Base-by-base conservation (phyloP, 192 early-diverging fungal species). In the Backusella westeae region DNA sequence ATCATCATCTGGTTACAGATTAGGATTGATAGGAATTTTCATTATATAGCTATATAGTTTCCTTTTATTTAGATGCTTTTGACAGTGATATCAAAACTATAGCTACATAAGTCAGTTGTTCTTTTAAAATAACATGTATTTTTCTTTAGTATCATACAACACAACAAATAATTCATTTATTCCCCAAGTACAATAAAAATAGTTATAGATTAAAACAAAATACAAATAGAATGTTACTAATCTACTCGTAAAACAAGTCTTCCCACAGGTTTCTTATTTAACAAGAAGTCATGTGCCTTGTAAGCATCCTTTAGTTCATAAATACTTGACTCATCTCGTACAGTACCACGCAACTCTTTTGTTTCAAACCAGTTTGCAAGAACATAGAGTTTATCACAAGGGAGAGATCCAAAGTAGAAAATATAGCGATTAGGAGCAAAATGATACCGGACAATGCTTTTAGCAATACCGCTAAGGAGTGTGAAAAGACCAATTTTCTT, bases 271-370 rank as follows among this genome's bases (percentile, higher is more conserved):
- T 56, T 56, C 6, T 56, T 21, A 56, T 56, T 56, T 23, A 56
- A 56, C 8, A 56, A 26, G 8, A 3, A 21, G 23, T 80, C 73
- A 65, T 80, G 73, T n/a, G 76, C 79, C 36, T 75, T 69, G 9
- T 21, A 34, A 8, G 39, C 79, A 67, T 83, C 76, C 67, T 78
- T 63, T 34, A 83, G 53, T 10, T 41, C 44, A 67, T 80, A 73
- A 1, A 80, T 29, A 29, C 26, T 71, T 12, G 76, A 32, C 19
- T 76, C 75, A 14, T 71, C 53, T 15, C 34, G 36, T n/a, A 66
- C 38, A 4, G 59, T 67, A 21, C 73, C 26, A 29, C 8, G 35
- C 2, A 75, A 34, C 15, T 39, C 6, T 3, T 46, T 34, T 6
- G 65, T 75, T 8, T 75, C 41, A 5, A 75, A 44, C 10, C 41